Evolutionary conservation across 2,329 filamentous ascomycete species (phyloP), one percentile per base, ranked within the genome.

Genomic region (Microdochium bolleyi): DNA sequence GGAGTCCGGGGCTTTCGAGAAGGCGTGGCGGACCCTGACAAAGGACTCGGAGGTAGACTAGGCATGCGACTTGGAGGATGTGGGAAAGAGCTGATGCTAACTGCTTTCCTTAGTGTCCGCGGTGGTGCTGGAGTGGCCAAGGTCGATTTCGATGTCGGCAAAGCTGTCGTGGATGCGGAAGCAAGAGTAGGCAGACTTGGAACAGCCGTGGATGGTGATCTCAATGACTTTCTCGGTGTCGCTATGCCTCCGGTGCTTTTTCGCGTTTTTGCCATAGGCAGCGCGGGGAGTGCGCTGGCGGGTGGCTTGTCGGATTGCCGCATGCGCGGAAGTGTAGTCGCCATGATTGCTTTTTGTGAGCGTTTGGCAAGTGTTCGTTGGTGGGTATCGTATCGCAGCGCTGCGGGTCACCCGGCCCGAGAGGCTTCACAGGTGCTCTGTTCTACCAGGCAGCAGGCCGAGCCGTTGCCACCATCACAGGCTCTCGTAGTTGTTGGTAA

Each of bases 61-160:
- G 73, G 73, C 49, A 75, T 78, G 49, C 84, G 82, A 59, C 85
- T 85, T 14, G 92, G 92, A 14, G 92, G 92, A 58, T 95, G 88
- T 27, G 92, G 92, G 64, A 97, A 96, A 1, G 90, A 86, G 65
- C 92, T 92, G 64, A 96, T 95, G 76, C 92, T 96, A 63, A 95
- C 87, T 1, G 88, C 88, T 70, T 95, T 95, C 56, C 91, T 84
- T 52, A 96, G 70, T 1, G 85, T 83, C 68, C 85, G 92, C 24
- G 3, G 24, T 9, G 22, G 48, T 49, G 48, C 24, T 49, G 48
- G 16, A n/a, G 24, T 84, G 14, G 83, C 70, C 34, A 73, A 74
- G 9, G 82, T 76, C 5, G 79, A 74, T 54, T 79, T 80, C 19
- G 81, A 73, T 16, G 81, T 75, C 4, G 82, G 78, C 11, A 85